Base-by-base conservation (phyloP, 2,329 filamentous ascomycete genomes). In the Lasiodiplodia theobromae region DNA sequence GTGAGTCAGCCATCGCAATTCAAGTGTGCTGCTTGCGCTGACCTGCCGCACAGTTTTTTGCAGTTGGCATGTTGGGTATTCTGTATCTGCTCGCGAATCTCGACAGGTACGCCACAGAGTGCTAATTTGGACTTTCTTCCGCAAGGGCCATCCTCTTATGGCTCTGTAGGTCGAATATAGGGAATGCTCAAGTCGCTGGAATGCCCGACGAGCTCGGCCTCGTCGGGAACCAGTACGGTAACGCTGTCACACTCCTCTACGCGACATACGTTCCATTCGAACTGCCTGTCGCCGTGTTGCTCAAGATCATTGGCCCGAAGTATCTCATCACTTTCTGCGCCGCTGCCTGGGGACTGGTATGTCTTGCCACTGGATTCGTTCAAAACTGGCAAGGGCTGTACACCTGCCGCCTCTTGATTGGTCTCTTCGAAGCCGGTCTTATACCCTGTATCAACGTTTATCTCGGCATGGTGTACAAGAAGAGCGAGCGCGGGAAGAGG, bases 201-300 rank as follows among this genome's bases (percentile, higher is more conserved):
- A 58, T 60, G 53, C 53, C 53, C 18, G 54, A 67, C 7, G 65
- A 67, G 14, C 21, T 67, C 23, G 65, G 65, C 37, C 54, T 67
- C 14, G 21, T 28, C 4, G 65, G 54, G 2, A 67, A 67, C 21
- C 65, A 67, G 23, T 67, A 67, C 44, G 65, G 65, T 40, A 58
- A 60, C 31, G 65, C 65, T 31, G 73, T 92, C 65, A 91, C 89
- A 0, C 77, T 91, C 0, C 92, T 91, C 77, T 92, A 92, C 74
- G 82, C 84, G 66, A 80, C 80, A 0, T 85, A 84, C 68, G 80
- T 82, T 4, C 73, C 81, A 4, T 80, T 84, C 67, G 83, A 84
- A 70, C 81, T 79, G 1, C 88, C 88, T 0, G 88, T 86, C 71
- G 90, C 89, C 71, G 85, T 90, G 67, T 77, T 89, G 4, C 80